Conservation (phyloP, 371 early-diverging fungal species). For the Choanephora cucurbitarum region DNA sequence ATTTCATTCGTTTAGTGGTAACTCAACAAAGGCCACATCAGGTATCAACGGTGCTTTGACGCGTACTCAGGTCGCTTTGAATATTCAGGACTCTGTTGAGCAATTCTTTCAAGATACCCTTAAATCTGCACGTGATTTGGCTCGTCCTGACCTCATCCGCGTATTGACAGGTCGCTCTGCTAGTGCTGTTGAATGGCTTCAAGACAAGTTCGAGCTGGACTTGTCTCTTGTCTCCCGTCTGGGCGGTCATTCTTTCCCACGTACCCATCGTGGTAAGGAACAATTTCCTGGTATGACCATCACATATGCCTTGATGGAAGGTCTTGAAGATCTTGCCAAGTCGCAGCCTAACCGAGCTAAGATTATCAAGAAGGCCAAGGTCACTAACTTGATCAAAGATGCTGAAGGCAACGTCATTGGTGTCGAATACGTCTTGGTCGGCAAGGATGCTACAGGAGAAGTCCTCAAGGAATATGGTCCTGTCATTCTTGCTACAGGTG, state of each 20-base stretch:
- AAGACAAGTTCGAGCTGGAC: slow-evolving; percentile 86
- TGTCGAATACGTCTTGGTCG: slow-evolving; percentile 73
- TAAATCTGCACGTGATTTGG: slow-evolving; percentile 84
- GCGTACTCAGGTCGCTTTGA: slow-evolving; percentile 67
- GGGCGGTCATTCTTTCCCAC: slow-evolving; percentile 87
- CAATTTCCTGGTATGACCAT: slow-evolving; percentile 96
- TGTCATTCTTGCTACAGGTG: slow-evolving; percentile 95
- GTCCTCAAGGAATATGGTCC: slow-evolving; percentile 65
- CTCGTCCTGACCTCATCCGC: slow-evolving; percentile 82
- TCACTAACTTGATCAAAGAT: slow-evolving; percentile 62
- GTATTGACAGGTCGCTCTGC: slow-evolving; percentile 85
- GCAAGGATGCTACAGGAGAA: slow-evolving; percentile 56
- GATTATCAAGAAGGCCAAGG: slow-evolving; percentile 82
- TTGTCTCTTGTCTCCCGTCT: slow-evolving; percentile 87
- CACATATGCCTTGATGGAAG: slow-evolving; percentile 92
- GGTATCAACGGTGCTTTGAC: slow-evolving; percentile 96
- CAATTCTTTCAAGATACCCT: slow-evolving; percentile 89
- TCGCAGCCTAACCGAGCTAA: slow-evolving; percentile 71
- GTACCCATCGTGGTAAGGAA: slow-evolving; percentile 96
- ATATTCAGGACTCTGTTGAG: slow-evolving; percentile 82
- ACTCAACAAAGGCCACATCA: slow-evolving; percentile 96
- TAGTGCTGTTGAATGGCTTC: slow-evolving; percentile 93
- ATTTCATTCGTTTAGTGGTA: slow-evolving; percentile 66
- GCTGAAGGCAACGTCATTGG: slow-evolving; percentile 69
- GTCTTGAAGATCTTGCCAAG: slow-evolving; percentile 73